Conservation (phyloP, 306 rosid genomes). For the Astragalus glycyphyllos region DNA sequence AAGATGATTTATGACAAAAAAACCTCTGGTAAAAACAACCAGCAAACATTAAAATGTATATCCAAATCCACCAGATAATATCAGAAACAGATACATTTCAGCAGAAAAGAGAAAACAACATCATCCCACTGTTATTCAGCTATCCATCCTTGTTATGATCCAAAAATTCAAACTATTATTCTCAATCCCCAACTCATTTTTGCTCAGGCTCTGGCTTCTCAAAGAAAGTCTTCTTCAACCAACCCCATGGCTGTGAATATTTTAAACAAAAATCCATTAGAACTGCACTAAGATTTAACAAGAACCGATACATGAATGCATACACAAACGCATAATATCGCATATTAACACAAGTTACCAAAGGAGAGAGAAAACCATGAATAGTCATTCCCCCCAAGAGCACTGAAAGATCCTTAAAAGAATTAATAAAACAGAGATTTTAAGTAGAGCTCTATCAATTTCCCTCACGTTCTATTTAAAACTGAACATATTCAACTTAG, state of each 20-base stretch:
- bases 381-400: slow-evolving; percentile 31
- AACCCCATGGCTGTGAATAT: slow-evolving; percentile 74
- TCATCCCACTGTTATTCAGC: slow-evolving; percentile 42
- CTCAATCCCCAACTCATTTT: slow-evolving; percentile 48
- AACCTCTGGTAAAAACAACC: slow-evolving; percentile 36
- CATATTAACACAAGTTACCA: slow-evolving; percentile 1
- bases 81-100: slow-evolving; percentile 30
- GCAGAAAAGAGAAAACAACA: slow-evolving; percentile 44
- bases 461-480: slow-evolving; percentile 20
- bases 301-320: background rate
- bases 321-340: background rate
- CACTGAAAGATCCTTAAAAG: slow-evolving; percentile 4
- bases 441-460: background rate
- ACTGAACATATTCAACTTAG: background rate
- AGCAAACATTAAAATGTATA: slow-evolving; percentile 22
- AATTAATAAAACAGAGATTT: background rate
- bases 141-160: slow-evolving; percentile 24
- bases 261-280: slow-evolving; percentile 32
- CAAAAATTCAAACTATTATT: slow-evolving; percentile 38
- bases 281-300: slow-evolving; percentile 4
- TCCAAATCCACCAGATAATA: slow-evolving; percentile 31
- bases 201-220: slow-evolving; percentile 72
- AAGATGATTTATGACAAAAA: slow-evolving; percentile 24
- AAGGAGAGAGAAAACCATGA: background rate
- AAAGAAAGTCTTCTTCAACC: slow-evolving; percentile 75